Evolutionary conservation across 768 basidiomycete species (phyloP).

Genomic region (Trametes villosa): DNA sequence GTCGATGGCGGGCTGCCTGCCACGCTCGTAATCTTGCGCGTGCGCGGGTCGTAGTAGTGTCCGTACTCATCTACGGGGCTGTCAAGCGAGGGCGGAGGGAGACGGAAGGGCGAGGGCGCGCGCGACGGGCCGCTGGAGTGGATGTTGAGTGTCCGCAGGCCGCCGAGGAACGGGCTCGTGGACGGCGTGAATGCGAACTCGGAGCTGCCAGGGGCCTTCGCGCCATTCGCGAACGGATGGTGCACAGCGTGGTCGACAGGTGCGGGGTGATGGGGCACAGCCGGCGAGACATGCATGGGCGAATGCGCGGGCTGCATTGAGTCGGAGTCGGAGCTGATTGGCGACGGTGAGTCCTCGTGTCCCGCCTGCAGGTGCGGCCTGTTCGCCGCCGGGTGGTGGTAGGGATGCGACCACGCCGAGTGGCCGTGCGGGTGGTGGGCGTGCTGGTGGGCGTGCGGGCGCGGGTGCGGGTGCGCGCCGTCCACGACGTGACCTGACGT

Average conservation of each 20-base stretch:
- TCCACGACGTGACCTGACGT: slow-evolving; percentile 37
- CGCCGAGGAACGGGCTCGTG: slow-evolving; percentile 81
- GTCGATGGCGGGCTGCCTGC: slow-evolving; percentile 43
- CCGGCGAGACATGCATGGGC: slow-evolving; percentile 33
- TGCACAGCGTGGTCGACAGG: slow-evolving; percentile 26
- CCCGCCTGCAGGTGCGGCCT: slow-evolving; percentile 29
- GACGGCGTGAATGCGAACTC: slow-evolving; percentile 64
- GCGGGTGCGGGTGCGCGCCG: slow-evolving; percentile 41
- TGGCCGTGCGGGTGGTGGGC: slow-evolving; percentile 34
- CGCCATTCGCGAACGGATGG: slow-evolving; percentile 39
- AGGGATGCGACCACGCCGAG: slow-evolving; percentile 46
- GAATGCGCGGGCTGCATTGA: slow-evolving; percentile 40
- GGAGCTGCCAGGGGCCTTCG: slow-evolving; percentile 36
- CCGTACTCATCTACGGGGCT: slow-evolving; percentile 35
- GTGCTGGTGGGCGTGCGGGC: slow-evolving; percentile 37
- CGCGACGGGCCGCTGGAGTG: slow-evolving; percentile 72
- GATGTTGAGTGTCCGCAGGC: slow-evolving; percentile 74
- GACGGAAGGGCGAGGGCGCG: slow-evolving; percentile 70
- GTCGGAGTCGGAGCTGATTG: slow-evolving; percentile 69
- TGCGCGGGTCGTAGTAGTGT: slow-evolving; percentile 24
- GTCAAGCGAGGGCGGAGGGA: slow-evolving; percentile 53
- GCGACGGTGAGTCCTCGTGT: slow-evolving; percentile 70
- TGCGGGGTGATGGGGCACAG: slow-evolving; percentile 30
- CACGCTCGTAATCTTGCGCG: slow-evolving; percentile 35
- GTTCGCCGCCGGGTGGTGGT: slow-evolving; percentile 43